Conservation (phyloP, 2,329 filamentous ascomycete species). For the Stachybotrys chartarum region DNA sequence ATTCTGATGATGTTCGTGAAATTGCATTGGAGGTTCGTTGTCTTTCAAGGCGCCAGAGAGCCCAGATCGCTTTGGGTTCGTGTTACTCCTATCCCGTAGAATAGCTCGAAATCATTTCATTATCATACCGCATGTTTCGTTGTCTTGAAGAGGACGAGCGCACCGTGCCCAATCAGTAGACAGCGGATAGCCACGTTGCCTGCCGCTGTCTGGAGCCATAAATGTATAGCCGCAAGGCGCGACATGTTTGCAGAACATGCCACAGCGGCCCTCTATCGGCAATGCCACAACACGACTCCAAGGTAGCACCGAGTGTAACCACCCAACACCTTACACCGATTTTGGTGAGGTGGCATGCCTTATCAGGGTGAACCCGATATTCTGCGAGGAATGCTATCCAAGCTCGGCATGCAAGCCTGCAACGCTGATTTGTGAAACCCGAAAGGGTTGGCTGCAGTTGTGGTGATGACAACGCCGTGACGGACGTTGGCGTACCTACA, state of each 20-base stretch:
- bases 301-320: neutral
- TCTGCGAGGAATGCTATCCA: no score
- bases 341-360: neutral
- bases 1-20: slow-evolving; percentile 48
- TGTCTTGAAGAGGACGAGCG: neutral
- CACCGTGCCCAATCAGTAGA: neutral
- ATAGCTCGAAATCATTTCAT: neutral
- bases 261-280: no score
- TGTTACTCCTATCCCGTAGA: neutral
- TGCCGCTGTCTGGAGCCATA: neutral
- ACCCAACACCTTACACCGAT: neutral
- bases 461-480: neutral
- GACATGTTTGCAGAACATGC: neutral
- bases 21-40: slow-evolving; percentile 8
- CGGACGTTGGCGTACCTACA: no score
- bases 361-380: neutral
- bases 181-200: neutral
- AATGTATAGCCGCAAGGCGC: no score
- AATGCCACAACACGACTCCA: neutral
- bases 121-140: neutral
- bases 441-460: neutral
- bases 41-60: neutral
- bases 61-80: neutral
- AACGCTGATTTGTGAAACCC: neutral
- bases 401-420: neutral